Percentiles rank a stretch among this genome's conserved stretches.
Evolutionary conservation across 768 basidiomycete genomes (phyloP).

Genomic region (Boletus rufocinnamomeus): DNA sequence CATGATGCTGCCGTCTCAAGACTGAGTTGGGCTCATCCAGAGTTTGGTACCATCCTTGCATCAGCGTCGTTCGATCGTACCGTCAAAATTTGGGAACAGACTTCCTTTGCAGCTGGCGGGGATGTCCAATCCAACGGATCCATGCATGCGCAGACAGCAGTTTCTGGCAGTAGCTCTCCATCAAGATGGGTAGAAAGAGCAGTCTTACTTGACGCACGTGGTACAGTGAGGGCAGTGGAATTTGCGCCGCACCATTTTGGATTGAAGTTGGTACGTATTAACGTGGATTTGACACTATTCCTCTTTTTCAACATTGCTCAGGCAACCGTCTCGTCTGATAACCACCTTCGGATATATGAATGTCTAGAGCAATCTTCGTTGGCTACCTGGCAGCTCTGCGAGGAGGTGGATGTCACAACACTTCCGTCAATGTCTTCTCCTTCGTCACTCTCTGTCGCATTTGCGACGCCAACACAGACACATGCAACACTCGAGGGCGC

Average conservation of each 20-base stretch:
- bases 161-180: conserved; percentile 26
- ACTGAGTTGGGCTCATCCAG: conserved; percentile 89
- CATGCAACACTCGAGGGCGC: conserved; percentile 54
- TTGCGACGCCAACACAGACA: conserved; percentile 74
- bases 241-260: conserved; percentile 90
- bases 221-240: conserved; percentile 82
- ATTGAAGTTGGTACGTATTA: conserved; percentile 70
- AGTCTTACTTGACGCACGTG: conserved; percentile 78
- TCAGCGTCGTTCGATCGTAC: conserved; percentile 89
- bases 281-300: neutral
- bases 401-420: conserved; percentile 72
- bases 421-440: conserved; percentile 48
- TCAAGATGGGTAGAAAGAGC: conserved; percentile 75
- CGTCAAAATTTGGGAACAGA: conserved; percentile 90
- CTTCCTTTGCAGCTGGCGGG: conserved; percentile 32
- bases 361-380: conserved; percentile 75
- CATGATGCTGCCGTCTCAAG: conserved; percentile 89
- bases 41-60: conserved; percentile 86
- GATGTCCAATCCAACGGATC: conserved; percentile 30
- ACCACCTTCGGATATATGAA: conserved; percentile 85
- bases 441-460: conserved; percentile 54
- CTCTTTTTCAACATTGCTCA: conserved; percentile 31
- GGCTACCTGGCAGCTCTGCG: conserved; percentile 70
- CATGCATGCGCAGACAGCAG: conserved; percentile 12
- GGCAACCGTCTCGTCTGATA: conserved; percentile 91